Evolutionary conservation across 2,329 filamentous ascomycete genomes (phyloP).

Genomic region (Pseudofabraea citricarpa): DNA sequence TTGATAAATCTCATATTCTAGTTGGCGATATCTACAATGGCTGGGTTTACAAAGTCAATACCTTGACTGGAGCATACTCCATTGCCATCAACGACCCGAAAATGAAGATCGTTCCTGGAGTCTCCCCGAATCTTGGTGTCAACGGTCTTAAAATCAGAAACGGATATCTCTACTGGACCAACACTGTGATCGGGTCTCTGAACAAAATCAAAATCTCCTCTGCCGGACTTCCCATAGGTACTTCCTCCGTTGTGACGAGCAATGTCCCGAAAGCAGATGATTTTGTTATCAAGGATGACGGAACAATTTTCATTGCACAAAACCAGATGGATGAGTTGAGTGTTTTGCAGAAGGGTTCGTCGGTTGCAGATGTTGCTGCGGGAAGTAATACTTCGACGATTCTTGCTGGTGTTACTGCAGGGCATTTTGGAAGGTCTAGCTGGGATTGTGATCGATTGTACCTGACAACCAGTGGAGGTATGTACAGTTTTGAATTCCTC

Average conservation of each 20-base stretch:
- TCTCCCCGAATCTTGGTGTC: slow-evolving; percentile 13
- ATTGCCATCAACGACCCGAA: slow-evolving; percentile 19
- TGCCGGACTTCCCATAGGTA: slow-evolving; percentile 9
- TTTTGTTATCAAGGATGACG: slow-evolving; percentile 11
- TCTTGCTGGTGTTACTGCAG: slow-evolving; percentile 13
- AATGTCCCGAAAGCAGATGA: slow-evolving; percentile 11
- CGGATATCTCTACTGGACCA: slow-evolving; percentile 22
- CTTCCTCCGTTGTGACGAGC: slow-evolving; percentile 6
- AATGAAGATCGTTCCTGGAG: slow-evolving; percentile 11
- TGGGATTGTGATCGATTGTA: slow-evolving; percentile 9
- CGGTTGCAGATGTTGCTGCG: slow-evolving; percentile 3
- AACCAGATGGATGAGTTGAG: slow-evolving; percentile 9
- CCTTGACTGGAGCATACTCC: slow-evolving; percentile 17
- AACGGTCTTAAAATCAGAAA: slow-evolving; percentile 24
- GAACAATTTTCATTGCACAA: slow-evolving; percentile 8
- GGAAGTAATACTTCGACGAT: slow-evolving; percentile 7
- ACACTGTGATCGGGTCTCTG: slow-evolving; percentile 17
- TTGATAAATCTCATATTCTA: slow-evolving; percentile 15
- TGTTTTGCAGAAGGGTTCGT: neutral
- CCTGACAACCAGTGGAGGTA: slow-evolving; percentile 14
- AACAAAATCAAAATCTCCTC: slow-evolving; percentile 15
- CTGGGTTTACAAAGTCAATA: slow-evolving; percentile 18
- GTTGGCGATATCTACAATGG: slow-evolving; percentile 19
- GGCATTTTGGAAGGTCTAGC: slow-evolving; percentile 10
- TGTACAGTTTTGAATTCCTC: neutral